Evolutionary conservation across 345 rosid genomes (phyloP), one percentile per base, ranked within the genome.

Genomic region (Bretschneidera sinensis): DNA sequence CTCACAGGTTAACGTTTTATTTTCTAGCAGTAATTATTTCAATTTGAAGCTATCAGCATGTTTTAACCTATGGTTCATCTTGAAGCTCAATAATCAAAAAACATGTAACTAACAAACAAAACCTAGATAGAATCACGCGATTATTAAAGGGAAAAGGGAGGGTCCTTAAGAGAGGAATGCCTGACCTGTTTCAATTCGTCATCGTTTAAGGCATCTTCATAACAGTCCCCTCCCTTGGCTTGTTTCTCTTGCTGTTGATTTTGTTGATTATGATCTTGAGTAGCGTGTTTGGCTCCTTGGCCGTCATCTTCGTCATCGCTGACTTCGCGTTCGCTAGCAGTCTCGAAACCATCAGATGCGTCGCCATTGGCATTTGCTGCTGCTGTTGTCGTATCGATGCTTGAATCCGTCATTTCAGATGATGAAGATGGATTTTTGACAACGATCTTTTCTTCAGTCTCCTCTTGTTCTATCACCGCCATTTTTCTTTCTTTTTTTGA

Each of bases 271-370:
- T 39, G 11, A 39, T 39, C 45, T 4, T 5, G 9, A 4, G 35
- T 4, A 9, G 4, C 35, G 4, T 31, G 35, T 31, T 31, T 39
- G 16, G 45, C 45, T 7, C 45, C 45, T 39, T 13, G 15, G 17
- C 25, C 54, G 0, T 61, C 71, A 17, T 66, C 76, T 57, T 85
- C 88, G 0, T 67, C 65, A 21, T 80, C 89, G 54, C 80, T 76
- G 9, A 79, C 68, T 21, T 72, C 96, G 45, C 81, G 75, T 33
- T 92, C 98, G 71, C 92, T 92, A n/a, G 98, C 96, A 8, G 96
- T 92, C 63, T 89, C 95, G 65, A 84, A 92, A 17, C 96, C 96
- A 64, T 92, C 96, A 55, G 92, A 86, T 25, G 75, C 84, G 39
- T 75, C 83, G 20, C 72, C 85, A 43, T 64, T 55, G 45, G 24